These are phyloP conservation scores for Pythium coloratum DNA, from an alignment of 352 stramenopile genomes.

Conservation along the genomic window DNA sequence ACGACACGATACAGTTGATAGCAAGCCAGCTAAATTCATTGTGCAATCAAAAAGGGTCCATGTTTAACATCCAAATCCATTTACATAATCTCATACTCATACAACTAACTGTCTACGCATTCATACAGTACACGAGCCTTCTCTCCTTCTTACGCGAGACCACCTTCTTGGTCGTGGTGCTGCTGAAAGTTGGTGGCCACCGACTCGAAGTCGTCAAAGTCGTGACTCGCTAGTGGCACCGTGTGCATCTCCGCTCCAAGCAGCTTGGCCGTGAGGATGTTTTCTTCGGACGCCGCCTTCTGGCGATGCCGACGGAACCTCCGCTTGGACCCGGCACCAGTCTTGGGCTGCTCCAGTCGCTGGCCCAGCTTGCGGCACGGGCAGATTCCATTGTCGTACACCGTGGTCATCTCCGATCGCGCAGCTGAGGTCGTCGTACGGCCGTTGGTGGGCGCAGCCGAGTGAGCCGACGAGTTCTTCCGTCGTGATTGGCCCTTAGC, in stretches of 20 bases:
- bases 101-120: not conserved
- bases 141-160: not conserved
- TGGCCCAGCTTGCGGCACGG: conserved; percentile 60
- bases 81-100: not conserved
- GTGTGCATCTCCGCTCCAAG: conserved; percentile 16
- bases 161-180: conserved; percentile 16
- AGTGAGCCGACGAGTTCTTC: conserved; percentile 17
- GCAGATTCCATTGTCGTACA: conserved; percentile 48
- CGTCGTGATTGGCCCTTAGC: conserved; percentile 7
- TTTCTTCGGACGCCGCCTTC: conserved; percentile 27
- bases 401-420: conserved; percentile 15
- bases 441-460: not conserved
- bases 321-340: conserved; percentile 1
- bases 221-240: not conserved
- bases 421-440: conserved; percentile 7
- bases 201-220: conserved; percentile 29
- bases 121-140: not conserved
- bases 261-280: conserved; percentile 26
- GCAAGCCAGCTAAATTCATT: no score
- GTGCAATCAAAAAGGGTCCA: no score
- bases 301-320: conserved; percentile 15
- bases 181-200: conserved; percentile 18
- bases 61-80: not conserved
- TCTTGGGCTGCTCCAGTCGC: conserved; percentile 44
- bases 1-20: no score